Evolutionary conservation across 2,329 filamentous ascomycete genomes (phyloP).

Genomic region (Lasiodiplodia gonubiensis): DNA sequence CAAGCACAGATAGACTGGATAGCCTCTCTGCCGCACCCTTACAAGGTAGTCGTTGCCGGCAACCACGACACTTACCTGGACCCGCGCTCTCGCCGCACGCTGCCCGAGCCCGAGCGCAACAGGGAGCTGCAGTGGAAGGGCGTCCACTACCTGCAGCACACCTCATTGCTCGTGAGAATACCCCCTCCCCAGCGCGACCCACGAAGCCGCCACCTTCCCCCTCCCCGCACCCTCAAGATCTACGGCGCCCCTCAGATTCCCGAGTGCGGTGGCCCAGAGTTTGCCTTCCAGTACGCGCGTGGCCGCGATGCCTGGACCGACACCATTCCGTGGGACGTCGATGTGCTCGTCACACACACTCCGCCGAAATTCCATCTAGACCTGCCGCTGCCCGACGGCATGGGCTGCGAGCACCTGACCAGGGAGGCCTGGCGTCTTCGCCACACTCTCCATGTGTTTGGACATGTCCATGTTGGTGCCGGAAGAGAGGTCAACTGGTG

Average conservation of each 20-base stretch:
- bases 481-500: conserved; percentile 74
- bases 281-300: conserved; percentile 78
- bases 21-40: conserved; percentile 70
- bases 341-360: conserved; percentile 81
- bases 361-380: conserved; percentile 76
- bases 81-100: conserved; percentile 60
- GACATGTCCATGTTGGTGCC: conserved; percentile 79
- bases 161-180: conserved; percentile 68
- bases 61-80: conserved; percentile 93
- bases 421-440: conserved; percentile 72
- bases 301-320: conserved; percentile 72
- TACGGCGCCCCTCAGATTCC: conserved; percentile 86
- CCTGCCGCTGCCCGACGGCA: conserved; percentile 61
- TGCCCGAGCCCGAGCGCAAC: conserved; percentile 60
- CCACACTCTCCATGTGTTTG: conserved; percentile 80
- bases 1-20: conserved; percentile 89
- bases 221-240: conserved; percentile 65
- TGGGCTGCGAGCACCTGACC: conserved; percentile 75
- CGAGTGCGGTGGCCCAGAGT: conserved; percentile 70
- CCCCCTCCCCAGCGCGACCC: conserved; percentile 31
- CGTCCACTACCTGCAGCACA: conserved; percentile 78
- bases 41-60: conserved; percentile 83
- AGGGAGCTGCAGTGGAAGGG: conserved; percentile 67
- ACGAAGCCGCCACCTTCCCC: conserved; percentile 42
- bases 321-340: conserved; percentile 72